phyloP scores from a whole-genome alignment of 495 filamentous ascomycete genomes.

The Podospora appendiculata region DNA sequence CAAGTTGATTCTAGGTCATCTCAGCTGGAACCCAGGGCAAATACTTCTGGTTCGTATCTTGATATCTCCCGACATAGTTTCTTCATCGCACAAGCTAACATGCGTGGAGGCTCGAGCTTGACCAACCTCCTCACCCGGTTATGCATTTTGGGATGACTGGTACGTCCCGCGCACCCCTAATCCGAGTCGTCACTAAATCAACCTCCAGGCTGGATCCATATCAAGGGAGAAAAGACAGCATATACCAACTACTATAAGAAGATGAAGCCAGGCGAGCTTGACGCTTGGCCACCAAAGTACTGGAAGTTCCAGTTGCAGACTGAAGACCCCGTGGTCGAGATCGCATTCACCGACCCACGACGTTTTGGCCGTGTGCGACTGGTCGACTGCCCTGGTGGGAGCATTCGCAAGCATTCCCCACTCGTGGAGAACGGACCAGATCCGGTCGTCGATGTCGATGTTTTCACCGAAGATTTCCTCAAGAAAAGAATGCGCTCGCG shows the following conservation, averaged over 20 bases:
- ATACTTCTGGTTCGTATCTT: slow-evolving; percentile 69
- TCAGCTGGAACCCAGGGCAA: slow-evolving; percentile 82
- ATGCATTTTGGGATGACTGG: slow-evolving; percentile 85
- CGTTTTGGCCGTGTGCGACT: slow-evolving; percentile 71
- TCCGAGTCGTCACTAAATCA: slow-evolving; percentile 1
- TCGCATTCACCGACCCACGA: slow-evolving; percentile 77
- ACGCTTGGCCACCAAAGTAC: slow-evolving; percentile 80
- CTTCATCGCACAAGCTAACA: neutral
- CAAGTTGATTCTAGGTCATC: slow-evolving; percentile 31
- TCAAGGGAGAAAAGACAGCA: slow-evolving; percentile 63
- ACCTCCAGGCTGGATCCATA: slow-evolving; percentile 71
- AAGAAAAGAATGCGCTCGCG: slow-evolving; percentile 59
- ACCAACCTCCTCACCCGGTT: slow-evolving; percentile 67
- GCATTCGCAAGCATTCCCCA: slow-evolving; percentile 70
- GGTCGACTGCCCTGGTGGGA: slow-evolving; percentile 65
- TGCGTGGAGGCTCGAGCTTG: slow-evolving; percentile 34
- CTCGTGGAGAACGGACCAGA: slow-evolving; percentile 90
- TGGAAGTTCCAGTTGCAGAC: slow-evolving; percentile 76
- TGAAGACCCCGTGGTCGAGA: slow-evolving; percentile 51
- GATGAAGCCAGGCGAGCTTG: slow-evolving; percentile 46
- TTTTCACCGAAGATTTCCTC: slow-evolving; percentile 67
- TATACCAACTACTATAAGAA: slow-evolving; percentile 65
- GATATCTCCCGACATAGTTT: neutral
- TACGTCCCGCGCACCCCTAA: neutral
- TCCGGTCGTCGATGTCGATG: slow-evolving; percentile 73